Evolutionary conservation across 331 rosid genomes (phyloP).

Genomic region (Phaseolus coccineus): DNA sequence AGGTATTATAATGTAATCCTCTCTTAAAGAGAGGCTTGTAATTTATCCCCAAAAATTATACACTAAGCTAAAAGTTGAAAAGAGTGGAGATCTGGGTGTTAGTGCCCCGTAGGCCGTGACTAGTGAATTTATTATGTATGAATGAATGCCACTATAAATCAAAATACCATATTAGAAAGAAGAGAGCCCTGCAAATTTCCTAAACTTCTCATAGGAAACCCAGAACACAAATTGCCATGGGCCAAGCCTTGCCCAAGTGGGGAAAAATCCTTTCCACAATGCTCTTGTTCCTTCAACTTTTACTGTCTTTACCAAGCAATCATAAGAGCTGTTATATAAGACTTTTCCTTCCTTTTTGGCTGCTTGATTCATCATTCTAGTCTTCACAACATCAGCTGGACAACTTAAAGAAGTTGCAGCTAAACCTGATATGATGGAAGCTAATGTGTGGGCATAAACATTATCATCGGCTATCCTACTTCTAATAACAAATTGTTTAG

Average conservation of each 20-base stretch:
- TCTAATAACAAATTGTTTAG: constrained; percentile 69
- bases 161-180: constrained; percentile 60
- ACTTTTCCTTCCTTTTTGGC: constrained; percentile 55
- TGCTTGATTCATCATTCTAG: constrained; percentile 87
- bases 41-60: background rate
- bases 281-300: constrained; percentile 83
- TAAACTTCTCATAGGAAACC: constrained; percentile 89
- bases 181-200: constrained; percentile 79
- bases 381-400: constrained; percentile 95
- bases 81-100: constrained; percentile 6
- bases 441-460: constrained; percentile 78
- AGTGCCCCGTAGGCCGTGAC: background rate
- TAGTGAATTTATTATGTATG: constrained; percentile 38
- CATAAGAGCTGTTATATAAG: constrained; percentile 65
- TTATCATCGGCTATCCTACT: constrained; percentile 69
- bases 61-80: background rate
- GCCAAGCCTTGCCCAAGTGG: constrained; percentile 95
- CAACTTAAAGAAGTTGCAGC: constrained; percentile 84
- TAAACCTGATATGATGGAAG: constrained; percentile 82
- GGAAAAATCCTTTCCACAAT: constrained; percentile 94
- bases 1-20: background rate
- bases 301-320: constrained; percentile 82
- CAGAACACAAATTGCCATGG: constrained; percentile 98
- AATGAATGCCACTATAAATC: constrained; percentile 20
- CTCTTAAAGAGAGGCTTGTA: background rate